Evolutionary conservation across 495 filamentous ascomycete genomes (phyloP).

Genomic region (Aspergillus ellipticus): DNA sequence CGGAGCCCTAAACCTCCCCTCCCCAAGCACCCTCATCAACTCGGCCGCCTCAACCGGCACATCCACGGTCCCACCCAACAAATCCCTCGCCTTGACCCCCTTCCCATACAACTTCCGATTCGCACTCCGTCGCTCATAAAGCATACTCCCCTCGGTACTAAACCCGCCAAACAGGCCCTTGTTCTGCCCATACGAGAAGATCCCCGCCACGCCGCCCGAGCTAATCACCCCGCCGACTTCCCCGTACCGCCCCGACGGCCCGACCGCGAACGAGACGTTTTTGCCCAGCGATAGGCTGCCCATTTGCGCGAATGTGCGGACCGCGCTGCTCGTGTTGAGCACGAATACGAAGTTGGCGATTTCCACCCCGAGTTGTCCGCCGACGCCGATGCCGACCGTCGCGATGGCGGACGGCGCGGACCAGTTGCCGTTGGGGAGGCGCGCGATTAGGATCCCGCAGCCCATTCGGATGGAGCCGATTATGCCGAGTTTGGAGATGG

Average conservation of each 20-base stretch:
- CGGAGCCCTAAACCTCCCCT: slow-evolving; percentile 9
- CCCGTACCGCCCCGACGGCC: slow-evolving; percentile 84
- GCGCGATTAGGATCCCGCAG: slow-evolving; percentile 86
- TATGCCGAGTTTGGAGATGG: slow-evolving; percentile 87
- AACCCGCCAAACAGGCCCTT: slow-evolving; percentile 92
- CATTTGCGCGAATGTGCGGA: slow-evolving; percentile 83
- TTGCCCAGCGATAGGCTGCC: slow-evolving; percentile 82
- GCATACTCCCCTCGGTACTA: slow-evolving; percentile 75
- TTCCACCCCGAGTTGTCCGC: slow-evolving; percentile 90
- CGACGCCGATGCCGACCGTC: slow-evolving; percentile 79
- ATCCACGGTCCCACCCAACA: slow-evolving; percentile 69
- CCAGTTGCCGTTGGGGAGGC: slow-evolving; percentile 80
- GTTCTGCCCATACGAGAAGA: slow-evolving; percentile 92
- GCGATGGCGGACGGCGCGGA: slow-evolving; percentile 86
- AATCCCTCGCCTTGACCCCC: slow-evolving; percentile 65
- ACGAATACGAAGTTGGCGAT: slow-evolving; percentile 97
- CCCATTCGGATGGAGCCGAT: slow-evolving; percentile 83
- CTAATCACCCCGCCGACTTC: slow-evolving; percentile 86
- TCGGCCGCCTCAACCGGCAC: slow-evolving; percentile 74
- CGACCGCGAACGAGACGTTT: slow-evolving; percentile 88
- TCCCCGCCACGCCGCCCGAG: slow-evolving; percentile 70
- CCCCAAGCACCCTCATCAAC: slow-evolving; percentile 70
- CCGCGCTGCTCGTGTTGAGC: slow-evolving; percentile 79
- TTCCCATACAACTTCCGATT: slow-evolving; percentile 89
- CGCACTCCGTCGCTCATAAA: slow-evolving; percentile 83